Percentiles rank a stretch among this genome's conserved stretches.
These are phyloP conservation scores for Berberis vulgaris DNA, from an alignment of 164 flowering plant genomes.

Conservation along the genomic window DNA sequence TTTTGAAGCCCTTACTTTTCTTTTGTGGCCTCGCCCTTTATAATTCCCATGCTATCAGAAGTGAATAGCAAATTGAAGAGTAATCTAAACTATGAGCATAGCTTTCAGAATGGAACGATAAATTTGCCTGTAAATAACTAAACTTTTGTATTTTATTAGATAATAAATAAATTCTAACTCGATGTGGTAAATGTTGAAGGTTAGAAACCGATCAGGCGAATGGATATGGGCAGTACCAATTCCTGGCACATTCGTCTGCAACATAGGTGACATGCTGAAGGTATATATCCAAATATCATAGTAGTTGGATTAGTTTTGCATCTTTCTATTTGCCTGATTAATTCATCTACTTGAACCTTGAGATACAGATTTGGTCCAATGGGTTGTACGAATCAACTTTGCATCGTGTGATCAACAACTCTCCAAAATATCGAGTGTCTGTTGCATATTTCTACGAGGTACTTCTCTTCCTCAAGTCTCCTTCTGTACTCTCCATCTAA, in stretches of 20 bases:
- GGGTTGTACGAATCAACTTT: constrained; percentile 82
- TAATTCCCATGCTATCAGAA: too few relatives aligned
- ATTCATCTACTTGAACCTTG: background rate
- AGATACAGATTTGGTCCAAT: constrained; percentile 65
- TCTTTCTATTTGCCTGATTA: background rate
- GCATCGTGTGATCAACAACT: constrained; percentile 66
- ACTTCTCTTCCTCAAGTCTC: background rate
- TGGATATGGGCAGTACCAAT: constrained; percentile 84
- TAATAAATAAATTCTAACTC: background rate
- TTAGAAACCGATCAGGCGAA: constrained; percentile 75
- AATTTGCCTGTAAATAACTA: too few relatives aligned
- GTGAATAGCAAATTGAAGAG: too few relatives aligned
- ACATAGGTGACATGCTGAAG: constrained; percentile 97
- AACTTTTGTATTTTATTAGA: background rate
- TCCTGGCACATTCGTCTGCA: constrained; percentile 95
- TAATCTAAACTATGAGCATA: too few relatives aligned
- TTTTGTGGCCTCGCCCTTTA: too few relatives aligned
- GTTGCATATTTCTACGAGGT: constrained; percentile 95
- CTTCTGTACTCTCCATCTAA: background rate
- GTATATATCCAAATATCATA: constrained; percentile 20
- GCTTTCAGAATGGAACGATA: too few relatives aligned
- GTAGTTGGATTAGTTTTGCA: background rate
- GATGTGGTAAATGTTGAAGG: constrained; percentile 33
- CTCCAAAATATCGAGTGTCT: constrained; percentile 58
- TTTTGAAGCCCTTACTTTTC: too few relatives aligned